Percentiles rank a stretch among this genome's conserved stretches.
Conservation (phyloP, 768 basidiomycete genomes). For the Termitomyces sp. region DNA sequence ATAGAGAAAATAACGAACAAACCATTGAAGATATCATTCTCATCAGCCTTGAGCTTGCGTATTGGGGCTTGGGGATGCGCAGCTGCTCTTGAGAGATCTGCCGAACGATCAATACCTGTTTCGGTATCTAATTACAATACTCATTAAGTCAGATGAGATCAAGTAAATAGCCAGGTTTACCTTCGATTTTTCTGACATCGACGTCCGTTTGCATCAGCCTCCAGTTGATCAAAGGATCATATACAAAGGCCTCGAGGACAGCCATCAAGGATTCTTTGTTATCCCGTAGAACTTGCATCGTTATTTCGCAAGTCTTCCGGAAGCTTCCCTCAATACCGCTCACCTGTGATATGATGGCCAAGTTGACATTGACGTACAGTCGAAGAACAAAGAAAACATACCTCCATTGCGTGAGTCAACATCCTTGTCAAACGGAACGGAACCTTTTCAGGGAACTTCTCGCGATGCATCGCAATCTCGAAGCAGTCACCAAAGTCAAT, state of each 20-base stretch:
- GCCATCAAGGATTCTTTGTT: slow-evolving; percentile 99
- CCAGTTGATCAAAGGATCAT: slow-evolving; percentile 98
- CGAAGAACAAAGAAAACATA: slow-evolving; percentile 28
- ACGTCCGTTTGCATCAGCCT: slow-evolving; percentile 84
- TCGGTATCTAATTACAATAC: slow-evolving; percentile 33
- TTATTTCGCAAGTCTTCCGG: slow-evolving; percentile 92
- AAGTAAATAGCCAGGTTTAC: slow-evolving; percentile 30
- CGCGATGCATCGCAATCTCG: slow-evolving; percentile 95
- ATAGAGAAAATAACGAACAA: slow-evolving; percentile 16
- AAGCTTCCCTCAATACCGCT: slow-evolving; percentile 98
- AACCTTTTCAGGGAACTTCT: slow-evolving; percentile 98
- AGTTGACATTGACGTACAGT: slow-evolving; percentile 1
- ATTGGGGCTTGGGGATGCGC: slow-evolving; percentile 77
- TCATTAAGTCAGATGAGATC: not conserved
- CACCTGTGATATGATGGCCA: slow-evolving; percentile 49
- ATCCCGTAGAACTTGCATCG: slow-evolving; percentile 94
- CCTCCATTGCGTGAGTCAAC: slow-evolving; percentile 99
- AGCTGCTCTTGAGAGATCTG: slow-evolving; percentile 63
- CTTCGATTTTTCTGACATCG: slow-evolving; percentile 67
- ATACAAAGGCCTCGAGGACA: slow-evolving; percentile 97
- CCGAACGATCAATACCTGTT: slow-evolving; percentile 49
- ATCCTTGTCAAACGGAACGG: slow-evolving; percentile 98
- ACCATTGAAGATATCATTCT: slow-evolving; percentile 94
- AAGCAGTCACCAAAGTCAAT: slow-evolving; percentile 99
- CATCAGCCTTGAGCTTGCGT: slow-evolving; percentile 84